Percentiles rank a stretch among this genome's conserved stretches.
Conservation (phyloP, 1,139 yeast species). For the Suhomyces chickasaworum region DNA sequence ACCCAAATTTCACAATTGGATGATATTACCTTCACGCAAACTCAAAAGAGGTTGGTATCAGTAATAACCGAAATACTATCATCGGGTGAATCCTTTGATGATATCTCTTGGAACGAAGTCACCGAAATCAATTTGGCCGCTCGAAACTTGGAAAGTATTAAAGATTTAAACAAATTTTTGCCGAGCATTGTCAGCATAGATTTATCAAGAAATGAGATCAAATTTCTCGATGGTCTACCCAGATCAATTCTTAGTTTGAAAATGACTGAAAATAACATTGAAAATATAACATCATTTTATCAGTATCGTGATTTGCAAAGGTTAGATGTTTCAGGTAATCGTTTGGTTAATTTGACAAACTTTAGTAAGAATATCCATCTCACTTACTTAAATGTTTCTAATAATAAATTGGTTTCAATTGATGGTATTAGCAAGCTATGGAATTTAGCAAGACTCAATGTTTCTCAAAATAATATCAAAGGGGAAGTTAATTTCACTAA, state of each 20-base stretch:
- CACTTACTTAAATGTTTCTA: conserved; percentile 34
- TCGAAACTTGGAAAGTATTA: conserved; percentile 39
- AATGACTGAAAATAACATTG: conserved; percentile 41
- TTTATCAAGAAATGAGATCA: conserved; percentile 45
- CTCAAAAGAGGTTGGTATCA: conserved; percentile 47
- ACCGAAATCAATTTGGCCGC: conserved; percentile 37
- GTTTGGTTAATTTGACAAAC: conserved; percentile 35
- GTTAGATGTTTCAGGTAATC: conserved; percentile 44
- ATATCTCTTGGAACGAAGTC: conserved; percentile 47
- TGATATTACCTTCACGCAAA: conserved; percentile 53
- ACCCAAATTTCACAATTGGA: conserved; percentile 46
- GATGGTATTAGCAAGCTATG: conserved; percentile 42
- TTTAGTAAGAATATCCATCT: conserved; percentile 40
- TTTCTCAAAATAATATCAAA: conserved; percentile 43
- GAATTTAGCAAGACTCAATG: conserved; percentile 44
- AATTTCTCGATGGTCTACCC: conserved; percentile 53
- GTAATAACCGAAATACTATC: conserved; percentile 50
- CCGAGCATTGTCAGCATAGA: conserved; percentile 45
- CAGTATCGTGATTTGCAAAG: conserved; percentile 44
- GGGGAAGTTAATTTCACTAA: conserved; percentile 43
- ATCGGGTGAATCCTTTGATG: conserved; percentile 22
- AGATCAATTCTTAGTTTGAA: conserved; percentile 36
- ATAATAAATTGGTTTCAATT: conserved; percentile 36
- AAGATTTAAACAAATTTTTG: conserved; percentile 45
- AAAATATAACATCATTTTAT: conserved; percentile 44